Evolutionary conservation across 352 stramenopile species (phyloP), one percentile per base, ranked within the genome.

Genomic region (Blastocystis sp.): DNA sequence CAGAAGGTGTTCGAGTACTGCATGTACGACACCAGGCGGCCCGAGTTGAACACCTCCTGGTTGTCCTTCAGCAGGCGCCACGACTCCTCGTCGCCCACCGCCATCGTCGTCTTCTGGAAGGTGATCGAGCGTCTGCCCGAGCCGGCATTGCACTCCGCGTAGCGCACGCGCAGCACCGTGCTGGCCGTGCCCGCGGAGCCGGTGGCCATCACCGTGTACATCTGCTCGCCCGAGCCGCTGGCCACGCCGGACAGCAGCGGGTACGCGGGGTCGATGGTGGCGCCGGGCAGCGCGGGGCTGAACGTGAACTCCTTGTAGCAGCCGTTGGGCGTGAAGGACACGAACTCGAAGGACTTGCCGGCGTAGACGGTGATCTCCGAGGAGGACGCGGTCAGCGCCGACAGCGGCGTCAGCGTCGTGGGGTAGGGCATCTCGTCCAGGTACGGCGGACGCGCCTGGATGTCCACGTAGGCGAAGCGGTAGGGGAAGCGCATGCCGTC

Each of bases 1-100:
- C 78, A 88, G 64, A 74, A 74, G 6, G 64, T 74, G 24, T 74
- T 21, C 57, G 61, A 84, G 61, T 84, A 84, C 59, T 66, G 42
- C 9, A 48, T 48, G n/a, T 42, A 76, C 42, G 66, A 52, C 7
- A 24, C 59, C n/a, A 84, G 54, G 4, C 38, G 45, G 48, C 74
- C 74, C 11, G 45, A 68, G 34, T 54, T 54, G 61, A 69, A 84
- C 74, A 66, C 9, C 57, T 68, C 52, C 57, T 62, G 38, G 4
- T 43, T 42, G 59, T 43, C 57, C 74, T 70, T 62, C 57, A 54
- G 52, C 61, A 84, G 48, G 24, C 60, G 45, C 74, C 74, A 84
- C 40, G 74, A 84, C 54, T 84, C 45, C 54, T 84, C 74, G 34
- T 62, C 34, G n/a, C 52, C 74, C 17, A 69, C 65, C 24, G 7